phyloP scores from a whole-genome alignment of 768 basidiomycete species.

The Hygrophoropsis aurantiaca region DNA sequence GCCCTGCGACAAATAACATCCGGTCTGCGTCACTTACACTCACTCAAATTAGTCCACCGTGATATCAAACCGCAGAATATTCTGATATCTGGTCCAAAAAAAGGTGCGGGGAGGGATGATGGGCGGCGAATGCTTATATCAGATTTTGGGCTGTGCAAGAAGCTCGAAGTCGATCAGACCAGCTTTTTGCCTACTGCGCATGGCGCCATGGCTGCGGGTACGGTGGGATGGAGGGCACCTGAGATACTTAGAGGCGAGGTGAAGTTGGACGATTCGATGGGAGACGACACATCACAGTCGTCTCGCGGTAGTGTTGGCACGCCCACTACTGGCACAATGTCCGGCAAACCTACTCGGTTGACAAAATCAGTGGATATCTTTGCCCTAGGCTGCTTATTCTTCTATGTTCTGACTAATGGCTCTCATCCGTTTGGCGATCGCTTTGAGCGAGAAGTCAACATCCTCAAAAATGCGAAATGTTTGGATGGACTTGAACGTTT shows the following conservation, averaged over 20 bases:
- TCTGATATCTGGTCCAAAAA: slow-evolving; percentile 73
- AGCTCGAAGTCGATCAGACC: slow-evolving; percentile 92
- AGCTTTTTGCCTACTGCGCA: slow-evolving; percentile 93
- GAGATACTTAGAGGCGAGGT: slow-evolving; percentile 95
- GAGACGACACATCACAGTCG: slow-evolving; percentile 64
- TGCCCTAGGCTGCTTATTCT: slow-evolving; percentile 93
- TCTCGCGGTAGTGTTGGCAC: slow-evolving; percentile 66
- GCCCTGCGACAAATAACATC: slow-evolving; percentile 85
- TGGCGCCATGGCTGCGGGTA: slow-evolving; percentile 87
- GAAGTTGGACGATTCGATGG: slow-evolving; percentile 75
- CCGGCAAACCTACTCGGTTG: slow-evolving; percentile 60
- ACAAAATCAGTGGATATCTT: slow-evolving; percentile 98
- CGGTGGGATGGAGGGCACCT: slow-evolving; percentile 96
- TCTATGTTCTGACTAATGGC: slow-evolving; percentile 87
- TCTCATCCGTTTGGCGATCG: slow-evolving; percentile 92
- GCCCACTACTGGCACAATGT: slow-evolving; percentile 35
- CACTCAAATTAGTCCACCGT: slow-evolving; percentile 93
- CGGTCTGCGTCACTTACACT: slow-evolving; percentile 88
- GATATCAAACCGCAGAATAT: slow-evolving; percentile 99
- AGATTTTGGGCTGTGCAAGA: slow-evolving; percentile 96
- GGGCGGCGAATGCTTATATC: slow-evolving; percentile 87
- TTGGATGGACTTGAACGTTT: slow-evolving; percentile 73
- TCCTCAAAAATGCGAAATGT: slow-evolving; percentile 76
- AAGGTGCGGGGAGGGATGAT: slow-evolving; percentile 42
- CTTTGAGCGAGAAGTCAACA: slow-evolving; percentile 93